Evolutionary conservation across 352 stramenopile species (phyloP), one percentile per base, ranked within the genome.

Genomic region (Pythium aristosporum): DNA sequence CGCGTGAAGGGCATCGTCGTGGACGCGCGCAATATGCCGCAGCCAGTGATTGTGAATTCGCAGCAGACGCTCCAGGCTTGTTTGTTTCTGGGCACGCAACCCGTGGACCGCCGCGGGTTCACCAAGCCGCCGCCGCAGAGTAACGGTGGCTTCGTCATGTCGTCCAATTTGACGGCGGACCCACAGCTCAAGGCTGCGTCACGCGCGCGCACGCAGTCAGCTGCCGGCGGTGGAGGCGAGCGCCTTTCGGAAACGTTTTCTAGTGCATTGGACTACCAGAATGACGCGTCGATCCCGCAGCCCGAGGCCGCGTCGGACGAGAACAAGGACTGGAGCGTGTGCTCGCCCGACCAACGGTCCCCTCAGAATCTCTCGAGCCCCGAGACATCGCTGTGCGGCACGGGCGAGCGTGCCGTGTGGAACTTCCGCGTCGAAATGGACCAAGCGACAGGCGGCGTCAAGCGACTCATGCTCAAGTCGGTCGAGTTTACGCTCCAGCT

Each of bases 341-440:
- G 87, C 23, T 84, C 88, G 23, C 87, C 87, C 20, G 87, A 96
- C 36, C 87, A 96, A 63, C 85, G 87, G 28, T 79, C 83, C 4
- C 52, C 80, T 0, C 82, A 92, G 55, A 89, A 82, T 56, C 69
- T 96, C 20, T 69, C 69, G 12, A 62, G 82, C 2, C 87, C 82
- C 8, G 82, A 92, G 23, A 90, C 83, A 28, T 94, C 83, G 5
- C 39, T 96, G 4, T 96, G 87, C 57, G 84, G 77, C 8, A 83
- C 85, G 23, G 86, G 86, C 3, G 87, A 96, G 61, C 85, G 87
- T 42, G 86, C 84, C 12, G 81, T 96, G 9, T 96, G 87, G 87
- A 96, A 94, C 41, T 96, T 94, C 58, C 84, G 85, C 21, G 82
- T 96, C n/a, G 87, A 96, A 67, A 89, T 91, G 80, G 87, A 94